These are phyloP conservation scores for Trypanosoma boissoni DNA, from an alignment of 208 protist genomes.

Conservation along the genomic window DNA sequence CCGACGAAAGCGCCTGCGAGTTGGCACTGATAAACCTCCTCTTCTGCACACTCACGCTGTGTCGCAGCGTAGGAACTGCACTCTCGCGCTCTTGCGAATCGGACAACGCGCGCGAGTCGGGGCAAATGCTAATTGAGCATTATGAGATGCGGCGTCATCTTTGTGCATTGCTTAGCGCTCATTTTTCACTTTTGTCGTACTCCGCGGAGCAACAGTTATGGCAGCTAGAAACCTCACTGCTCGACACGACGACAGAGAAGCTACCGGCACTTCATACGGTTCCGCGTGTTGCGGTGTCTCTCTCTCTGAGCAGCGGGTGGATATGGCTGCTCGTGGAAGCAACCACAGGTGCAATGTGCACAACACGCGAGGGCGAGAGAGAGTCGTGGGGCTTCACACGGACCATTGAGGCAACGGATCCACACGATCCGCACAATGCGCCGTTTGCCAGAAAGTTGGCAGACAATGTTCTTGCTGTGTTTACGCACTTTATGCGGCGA, in stretches of 20 bases:
- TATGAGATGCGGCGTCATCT: constrained; percentile 10
- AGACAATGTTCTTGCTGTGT: neutral
- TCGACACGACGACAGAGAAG: too few species aligned
- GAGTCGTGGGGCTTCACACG: constrained; percentile 10
- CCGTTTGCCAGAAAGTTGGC: neutral
- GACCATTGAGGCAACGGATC: constrained; percentile 17
- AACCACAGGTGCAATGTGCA: constrained; percentile 1
- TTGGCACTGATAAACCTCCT: neutral
- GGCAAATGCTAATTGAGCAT: constrained; percentile 8
- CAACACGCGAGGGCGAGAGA: neutral
- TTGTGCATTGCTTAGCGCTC: constrained; percentile 6
- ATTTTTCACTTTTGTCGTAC: constrained; percentile 32
- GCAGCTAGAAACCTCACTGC: constrained; percentile 19
- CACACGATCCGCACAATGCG: neutral
- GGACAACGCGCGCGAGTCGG: too few species aligned
- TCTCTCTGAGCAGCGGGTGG: constrained; percentile 34
- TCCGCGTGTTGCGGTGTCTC: constrained; percentile 29
- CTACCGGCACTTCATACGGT: constrained; percentile 28
- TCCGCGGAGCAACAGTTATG: constrained; percentile 42
- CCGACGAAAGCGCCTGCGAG: neutral
- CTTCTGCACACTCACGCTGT: neutral
- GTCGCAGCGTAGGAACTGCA: neutral
- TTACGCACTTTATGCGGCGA: neutral
- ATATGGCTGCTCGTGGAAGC: constrained; percentile 38
- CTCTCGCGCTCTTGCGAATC: too few species aligned